Percentiles rank a stretch among this genome's conserved stretches.
Conservation (phyloP, 345 rosid species). For the Salix exigua region DNA sequence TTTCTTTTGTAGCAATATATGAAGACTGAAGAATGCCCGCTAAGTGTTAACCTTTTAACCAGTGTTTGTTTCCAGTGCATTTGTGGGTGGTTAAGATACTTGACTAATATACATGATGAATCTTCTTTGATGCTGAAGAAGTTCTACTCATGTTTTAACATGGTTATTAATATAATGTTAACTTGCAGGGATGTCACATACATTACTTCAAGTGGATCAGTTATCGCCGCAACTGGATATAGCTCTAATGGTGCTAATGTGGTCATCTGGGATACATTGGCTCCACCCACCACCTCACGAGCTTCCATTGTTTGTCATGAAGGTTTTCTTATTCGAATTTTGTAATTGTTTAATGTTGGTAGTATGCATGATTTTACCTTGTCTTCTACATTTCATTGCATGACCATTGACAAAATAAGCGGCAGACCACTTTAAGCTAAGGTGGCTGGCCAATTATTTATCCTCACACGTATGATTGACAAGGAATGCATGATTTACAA, state of each 20-base stretch:
- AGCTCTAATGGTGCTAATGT: conserved; percentile 78
- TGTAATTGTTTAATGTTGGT: background rate
- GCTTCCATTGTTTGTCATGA: conserved; percentile 86
- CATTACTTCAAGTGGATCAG: conserved; percentile 82
- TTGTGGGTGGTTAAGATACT: background rate
- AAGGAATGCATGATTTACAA: background rate
- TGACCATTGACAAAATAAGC: background rate
- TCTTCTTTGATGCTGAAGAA: background rate
- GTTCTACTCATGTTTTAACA: background rate
- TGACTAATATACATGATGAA: background rate
- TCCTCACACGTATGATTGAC: no score
- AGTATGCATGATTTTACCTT: background rate
- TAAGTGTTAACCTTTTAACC: background rate
- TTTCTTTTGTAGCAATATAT: background rate
- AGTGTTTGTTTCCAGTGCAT: background rate
- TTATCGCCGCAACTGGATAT: conserved; percentile 78
- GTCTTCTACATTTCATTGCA: conserved; percentile 2
- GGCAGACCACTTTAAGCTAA: background rate
- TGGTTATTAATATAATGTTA: conserved; percentile 1
- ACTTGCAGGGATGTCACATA: conserved; percentile 78
- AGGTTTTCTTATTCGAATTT: conserved; percentile 40
- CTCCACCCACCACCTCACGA: conserved; percentile 80
- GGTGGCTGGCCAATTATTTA: no score
- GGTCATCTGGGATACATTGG: conserved; percentile 91
- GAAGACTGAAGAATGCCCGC: background rate